A percentile compares a stretch with the other conserved stretches of the same genome.
These are phyloP conservation scores for Dactylonectria estremocensis DNA, from an alignment of 2,329 filamentous ascomycete genomes.

Conservation along the genomic window DNA sequence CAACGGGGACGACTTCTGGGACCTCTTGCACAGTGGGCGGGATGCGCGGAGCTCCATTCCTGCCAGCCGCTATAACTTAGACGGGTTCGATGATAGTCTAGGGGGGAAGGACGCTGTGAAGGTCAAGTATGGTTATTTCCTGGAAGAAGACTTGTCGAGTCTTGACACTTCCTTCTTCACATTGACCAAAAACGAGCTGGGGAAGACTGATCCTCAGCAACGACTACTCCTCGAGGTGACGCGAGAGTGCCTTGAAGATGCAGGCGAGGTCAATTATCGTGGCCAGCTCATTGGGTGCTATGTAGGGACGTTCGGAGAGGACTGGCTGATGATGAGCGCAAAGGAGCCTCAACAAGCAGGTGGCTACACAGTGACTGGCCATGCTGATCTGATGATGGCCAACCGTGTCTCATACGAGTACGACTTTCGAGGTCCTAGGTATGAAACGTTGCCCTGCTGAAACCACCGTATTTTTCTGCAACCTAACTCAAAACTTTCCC, in stretches of 20 bases:
- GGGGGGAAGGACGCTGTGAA: background rate
- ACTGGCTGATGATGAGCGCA: background rate
- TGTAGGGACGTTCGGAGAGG: background rate
- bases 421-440: background rate
- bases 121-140: background rate
- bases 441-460: conserved; percentile 17
- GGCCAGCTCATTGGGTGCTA: background rate
- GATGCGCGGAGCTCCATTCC: background rate
- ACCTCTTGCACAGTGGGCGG: background rate
- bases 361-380: background rate
- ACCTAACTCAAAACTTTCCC: background rate
- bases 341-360: conserved; percentile 22
- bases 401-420: background rate
- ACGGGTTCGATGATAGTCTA: background rate
- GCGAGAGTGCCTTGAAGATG: background rate
- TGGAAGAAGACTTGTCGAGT: background rate
- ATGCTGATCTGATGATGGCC: background rate
- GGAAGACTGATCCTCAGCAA: background rate
- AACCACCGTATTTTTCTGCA: background rate
- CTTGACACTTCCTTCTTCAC: conserved; percentile 1
- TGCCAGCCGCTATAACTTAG: background rate
- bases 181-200: background rate
- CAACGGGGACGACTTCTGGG: background rate
- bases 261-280: background rate
- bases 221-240: background rate